A percentile compares a stretch with the other conserved stretches of the same genome.
These are phyloP conservation scores for Pseudoturritis turrita DNA, from an alignment of 345 rosid species.

Conservation along the genomic window DNA sequence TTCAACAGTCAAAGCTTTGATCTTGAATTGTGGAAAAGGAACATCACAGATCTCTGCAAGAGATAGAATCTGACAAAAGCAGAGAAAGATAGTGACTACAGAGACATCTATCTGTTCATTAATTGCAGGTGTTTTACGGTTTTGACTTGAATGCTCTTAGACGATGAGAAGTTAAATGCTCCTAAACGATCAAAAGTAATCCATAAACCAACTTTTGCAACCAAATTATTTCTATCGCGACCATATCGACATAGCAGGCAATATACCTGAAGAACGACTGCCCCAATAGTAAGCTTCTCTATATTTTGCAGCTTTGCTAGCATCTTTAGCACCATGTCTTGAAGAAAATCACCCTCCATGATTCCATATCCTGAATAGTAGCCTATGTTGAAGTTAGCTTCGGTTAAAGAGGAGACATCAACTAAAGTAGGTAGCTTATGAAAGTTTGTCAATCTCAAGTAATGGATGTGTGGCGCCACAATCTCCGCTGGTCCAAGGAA, in stretches of 20 bases:
- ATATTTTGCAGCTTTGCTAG: not conserved
- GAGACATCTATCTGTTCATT: too few species aligned
- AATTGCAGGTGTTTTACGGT: too few species aligned
- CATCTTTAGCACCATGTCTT: not conserved
- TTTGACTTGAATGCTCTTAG: too few species aligned
- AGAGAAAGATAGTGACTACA: too few species aligned
- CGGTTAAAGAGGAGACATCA: not conserved
- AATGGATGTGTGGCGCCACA: not conserved
- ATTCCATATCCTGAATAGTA: not conserved
- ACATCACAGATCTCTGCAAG: not conserved
- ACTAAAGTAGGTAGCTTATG: not conserved
- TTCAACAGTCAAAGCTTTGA: not conserved
- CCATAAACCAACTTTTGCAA: not conserved
- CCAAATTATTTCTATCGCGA: not conserved
- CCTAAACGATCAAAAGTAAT: not conserved
- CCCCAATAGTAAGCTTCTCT: not conserved
- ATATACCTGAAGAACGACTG: not conserved
- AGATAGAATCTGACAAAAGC: constrained; percentile 7
- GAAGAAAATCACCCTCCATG: not conserved
- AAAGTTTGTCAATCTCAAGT: not conserved
- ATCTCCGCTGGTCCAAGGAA: not conserved
- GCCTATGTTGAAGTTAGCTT: not conserved
- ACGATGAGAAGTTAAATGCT: too few species aligned
- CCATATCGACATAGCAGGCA: not conserved
- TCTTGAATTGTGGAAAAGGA: not conserved